A percentile compares a stretch with the other conserved stretches of the same genome.
These are phyloP conservation scores for Claviceps digitariae DNA, from an alignment of 2,329 filamentous ascomycete genomes.

Conservation along the genomic window DNA sequence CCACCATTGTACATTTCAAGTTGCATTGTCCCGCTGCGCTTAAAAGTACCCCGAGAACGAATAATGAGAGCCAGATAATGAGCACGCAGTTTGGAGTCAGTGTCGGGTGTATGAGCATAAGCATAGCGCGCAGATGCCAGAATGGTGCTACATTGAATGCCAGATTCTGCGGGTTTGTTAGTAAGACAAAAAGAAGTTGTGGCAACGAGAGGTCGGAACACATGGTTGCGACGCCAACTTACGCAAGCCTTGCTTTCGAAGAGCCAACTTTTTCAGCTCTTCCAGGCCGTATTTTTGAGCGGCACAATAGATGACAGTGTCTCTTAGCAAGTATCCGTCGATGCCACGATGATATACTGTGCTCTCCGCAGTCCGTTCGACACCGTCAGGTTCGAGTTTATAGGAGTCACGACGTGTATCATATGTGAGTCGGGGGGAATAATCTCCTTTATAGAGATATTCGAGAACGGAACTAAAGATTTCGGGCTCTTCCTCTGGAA, in stretches of 20 bases:
- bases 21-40: slow-evolving; percentile 90
- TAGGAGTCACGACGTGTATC: slow-evolving; percentile 71
- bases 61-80: slow-evolving; percentile 92
- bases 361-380: slow-evolving; percentile 39
- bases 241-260: slow-evolving; percentile 82
- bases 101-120: slow-evolving; percentile 78
- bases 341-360: slow-evolving; percentile 55
- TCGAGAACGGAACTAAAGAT: slow-evolving; percentile 85
- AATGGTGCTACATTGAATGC: slow-evolving; percentile 75
- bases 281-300: slow-evolving; percentile 74
- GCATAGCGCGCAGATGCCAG: slow-evolving; percentile 78
- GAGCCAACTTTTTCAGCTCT: slow-evolving; percentile 69
- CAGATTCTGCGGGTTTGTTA: slow-evolving; percentile 39
- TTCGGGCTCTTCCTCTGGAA: slow-evolving; percentile 78
- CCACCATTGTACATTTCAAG: slow-evolving; percentile 84
- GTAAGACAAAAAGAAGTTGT: not conserved
- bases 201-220: not conserved
- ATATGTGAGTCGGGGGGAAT: slow-evolving; percentile 70
- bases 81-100: slow-evolving; percentile 77
- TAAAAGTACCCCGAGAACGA: slow-evolving; percentile 74
- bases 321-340: slow-evolving; percentile 62
- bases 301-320: slow-evolving; percentile 83
- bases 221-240: slow-evolving; percentile 19
- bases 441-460: slow-evolving; percentile 89
- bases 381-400: slow-evolving; percentile 56